Percentiles rank a stretch among this genome's conserved stretches.
Conservation (phyloP, 208 protist genomes). For the Sergeia podlipaevii region DNA sequence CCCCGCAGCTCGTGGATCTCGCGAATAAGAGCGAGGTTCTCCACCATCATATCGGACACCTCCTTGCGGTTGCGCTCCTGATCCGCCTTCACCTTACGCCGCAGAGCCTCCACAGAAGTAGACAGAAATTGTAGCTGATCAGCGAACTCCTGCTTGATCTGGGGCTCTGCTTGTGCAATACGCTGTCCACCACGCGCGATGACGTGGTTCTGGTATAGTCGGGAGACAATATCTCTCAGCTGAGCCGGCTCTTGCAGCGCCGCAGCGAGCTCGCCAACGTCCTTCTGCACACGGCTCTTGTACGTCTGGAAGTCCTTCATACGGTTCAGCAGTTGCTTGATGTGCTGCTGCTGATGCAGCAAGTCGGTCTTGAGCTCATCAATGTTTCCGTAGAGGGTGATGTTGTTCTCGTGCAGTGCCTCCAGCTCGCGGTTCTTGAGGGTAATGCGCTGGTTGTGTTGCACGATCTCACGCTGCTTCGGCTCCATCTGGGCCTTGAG, state of each 20-base stretch:
- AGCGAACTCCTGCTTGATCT: conserved; percentile 87
- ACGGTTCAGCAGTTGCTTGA: conserved; percentile 64
- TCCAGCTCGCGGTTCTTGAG: conserved; percentile 92
- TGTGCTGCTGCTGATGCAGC: conserved; percentile 78
- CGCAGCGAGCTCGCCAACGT: conserved; percentile 81
- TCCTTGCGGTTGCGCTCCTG: conserved; percentile 88
- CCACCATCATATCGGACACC: conserved; percentile 92
- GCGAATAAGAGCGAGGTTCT: conserved; percentile 94
- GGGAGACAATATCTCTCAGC: conserved; percentile 77
- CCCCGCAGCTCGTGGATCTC: conserved; percentile 94
- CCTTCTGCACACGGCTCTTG: conserved; percentile 71
- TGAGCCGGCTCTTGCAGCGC: conserved; percentile 86
- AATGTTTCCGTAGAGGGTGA: conserved; percentile 83
- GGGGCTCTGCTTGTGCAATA: conserved; percentile 56
- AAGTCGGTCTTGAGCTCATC: conserved; percentile 90
- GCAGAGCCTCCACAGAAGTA: conserved; percentile 90
- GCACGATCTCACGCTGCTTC: conserved; percentile 91
- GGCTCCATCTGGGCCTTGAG: conserved; percentile 98
- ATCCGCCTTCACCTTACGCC: conserved; percentile 89
- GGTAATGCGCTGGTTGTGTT: conserved; percentile 90
- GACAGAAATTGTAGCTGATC: conserved; percentile 91
- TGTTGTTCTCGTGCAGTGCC: conserved; percentile 87
- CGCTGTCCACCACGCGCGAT: conserved; percentile 56
- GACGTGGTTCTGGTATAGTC: conserved; percentile 88
- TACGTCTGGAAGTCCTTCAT: conserved; percentile 90